Base-by-base conservation (phyloP, 331 rosid genomes). In the Erythrophleum ivorense region DNA sequence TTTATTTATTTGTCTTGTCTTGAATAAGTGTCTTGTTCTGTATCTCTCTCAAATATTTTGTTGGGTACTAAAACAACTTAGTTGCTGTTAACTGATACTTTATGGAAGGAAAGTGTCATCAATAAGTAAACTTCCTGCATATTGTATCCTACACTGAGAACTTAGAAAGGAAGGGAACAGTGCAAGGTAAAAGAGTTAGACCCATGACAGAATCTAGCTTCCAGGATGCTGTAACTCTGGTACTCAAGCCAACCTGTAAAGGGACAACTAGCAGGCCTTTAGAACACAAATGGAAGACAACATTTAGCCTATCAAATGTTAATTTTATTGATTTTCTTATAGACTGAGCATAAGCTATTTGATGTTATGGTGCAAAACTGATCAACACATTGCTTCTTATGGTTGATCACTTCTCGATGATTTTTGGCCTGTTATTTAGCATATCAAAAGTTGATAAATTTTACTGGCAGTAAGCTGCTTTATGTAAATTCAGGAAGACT, bases 401-500 rank as follows among this genome's bases (percentile, higher is more conserved):
- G 36, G 40, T 38, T 66, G 24, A 62, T 33, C 72, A 76, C 66
- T 66, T 58, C 66, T 72, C 6, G 38, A n/a, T 55, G 54, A 70
- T 64, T 62, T 69, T 21, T 62, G 29, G 55, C 58, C 62, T 69
- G 70, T 78, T 78, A 59, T 74, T 67, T 55, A 66, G 40, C 49
- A 29, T 69, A 18, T 54, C 29, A 33, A 41, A 84, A 43, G 53
- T 53, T 77, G 21, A 29, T 75, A 62, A 46, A n/a, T 21, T 82
- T 83, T 71, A 72, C 67, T 48, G 66, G 38, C 63, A 38, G 55
- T 64, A 59, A 66, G 2, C 10, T 67, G 52, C 80, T 55, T 81
- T 69, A 9, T 85, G 58, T 92, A 81, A 82, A 89, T 89, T 84
- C 95, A 96, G 98, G 99, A 96, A 72, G 98, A 96, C 84, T 94